Percentiles rank a stretch among this genome's conserved stretches.
Evolutionary conservation across 805 yeast genomes (phyloP).

Genomic region (Zygosaccharomyces bailii): DNA sequence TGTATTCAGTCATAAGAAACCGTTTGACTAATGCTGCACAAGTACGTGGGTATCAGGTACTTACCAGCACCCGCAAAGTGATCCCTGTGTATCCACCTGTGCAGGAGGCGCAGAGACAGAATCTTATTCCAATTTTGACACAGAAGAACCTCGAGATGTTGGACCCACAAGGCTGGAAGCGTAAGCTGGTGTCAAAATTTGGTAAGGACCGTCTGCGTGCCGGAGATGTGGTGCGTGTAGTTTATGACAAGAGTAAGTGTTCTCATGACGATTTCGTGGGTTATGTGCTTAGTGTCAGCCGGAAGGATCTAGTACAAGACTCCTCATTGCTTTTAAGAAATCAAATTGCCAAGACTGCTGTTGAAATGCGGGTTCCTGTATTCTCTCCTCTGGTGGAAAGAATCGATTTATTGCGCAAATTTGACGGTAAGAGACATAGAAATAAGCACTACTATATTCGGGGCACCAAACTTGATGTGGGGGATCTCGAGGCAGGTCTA

Average conservation of each 20-base stretch:
- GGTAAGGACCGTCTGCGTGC: conserved; percentile 57
- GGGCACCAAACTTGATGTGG: conserved; percentile 70
- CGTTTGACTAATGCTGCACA: conserved; percentile 1
- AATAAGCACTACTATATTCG: conserved; percentile 89
- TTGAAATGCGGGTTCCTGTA: conserved; percentile 76
- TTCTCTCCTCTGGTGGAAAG: conserved; percentile 75
- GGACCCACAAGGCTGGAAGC: conserved; percentile 71
- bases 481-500: conserved; percentile 53
- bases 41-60: conserved; percentile 19
- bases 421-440: conserved; percentile 62
- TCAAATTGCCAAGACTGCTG: conserved; percentile 77
- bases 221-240: conserved; percentile 79
- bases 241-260: conserved; percentile 54
- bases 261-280: conserved; percentile 69
- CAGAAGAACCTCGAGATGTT: conserved; percentile 50
- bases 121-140: conserved; percentile 17
- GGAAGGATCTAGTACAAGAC: conserved; percentile 56
- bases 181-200: conserved; percentile 47
- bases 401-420: conserved; percentile 71
- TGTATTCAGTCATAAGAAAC: not conserved
- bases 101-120: conserved; percentile 10
- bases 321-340: conserved; percentile 80
- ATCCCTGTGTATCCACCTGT: conserved; percentile 35
- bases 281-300: conserved; percentile 70
- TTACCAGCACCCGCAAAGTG: conserved; percentile 20